Evolutionary conservation across 768 basidiomycete genomes (phyloP), one percentile per base, ranked within the genome.

Genomic region (Trametes meyenii): DNA sequence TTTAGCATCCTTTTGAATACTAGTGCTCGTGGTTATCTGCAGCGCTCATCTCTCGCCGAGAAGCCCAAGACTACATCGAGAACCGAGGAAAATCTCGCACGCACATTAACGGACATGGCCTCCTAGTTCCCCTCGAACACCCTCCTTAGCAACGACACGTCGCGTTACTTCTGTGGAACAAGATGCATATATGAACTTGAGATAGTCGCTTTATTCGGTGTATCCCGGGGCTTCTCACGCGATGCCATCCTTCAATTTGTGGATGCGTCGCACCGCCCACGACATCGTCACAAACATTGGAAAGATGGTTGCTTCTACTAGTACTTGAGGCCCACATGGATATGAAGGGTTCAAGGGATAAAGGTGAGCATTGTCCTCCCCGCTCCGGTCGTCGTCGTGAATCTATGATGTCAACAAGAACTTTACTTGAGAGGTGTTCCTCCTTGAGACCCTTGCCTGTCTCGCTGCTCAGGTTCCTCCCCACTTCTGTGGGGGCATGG

Each of bases 361-460:
- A 11, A 58, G 57, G 57, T 58, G 29, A 58, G 57, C 57, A 7
- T 43, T 36, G 36, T 48, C 13, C 26, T 36, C 17, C 36, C 5
- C 13, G 24, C 21, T 19, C 13, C 26, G 35, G 10, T 14, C 33
- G 35, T 5, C 43, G n/a, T 7, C 38, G 36, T 26, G 38, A 13
- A 39, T 40, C 40, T 35, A 55, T 58, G 69, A 70, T 70, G 69
- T 63, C 67, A 71, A 59, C 60, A 54, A 46, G 39, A 66, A 59
- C 17, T 23, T 56, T 50, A 61, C 13, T 65, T 50, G 66, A 66
- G 65, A 60, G 62, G 65, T 40, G 24, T 23, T 19, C 72, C 72
- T 79, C 75, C 67, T 67, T 82, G 80, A 81, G 72, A 67, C 72
- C 67, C 66, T 69, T 68, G 76, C 71, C 72, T 71, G 70, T 65